phyloP scores from a whole-genome alignment of 2,329 filamentous ascomycete species.

The Pyricularia pennisetigena region DNA sequence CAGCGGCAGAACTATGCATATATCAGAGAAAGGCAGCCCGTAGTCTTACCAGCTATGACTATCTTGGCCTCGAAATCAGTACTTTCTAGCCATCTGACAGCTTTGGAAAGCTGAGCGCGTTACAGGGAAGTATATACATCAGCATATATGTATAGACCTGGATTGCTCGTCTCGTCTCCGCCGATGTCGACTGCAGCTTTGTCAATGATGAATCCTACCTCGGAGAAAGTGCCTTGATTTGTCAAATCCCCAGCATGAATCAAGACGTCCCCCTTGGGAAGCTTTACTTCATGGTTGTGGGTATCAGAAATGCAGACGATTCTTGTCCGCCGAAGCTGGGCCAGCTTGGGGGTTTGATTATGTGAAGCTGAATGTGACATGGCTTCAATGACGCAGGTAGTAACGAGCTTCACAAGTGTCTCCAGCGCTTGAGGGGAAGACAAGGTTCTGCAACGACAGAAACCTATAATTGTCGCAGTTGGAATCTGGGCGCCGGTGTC shows the following conservation, averaged over 20 bases:
- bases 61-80: constrained; percentile 62
- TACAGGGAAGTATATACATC: neutral
- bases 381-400: neutral
- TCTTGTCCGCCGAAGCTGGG: constrained; percentile 40
- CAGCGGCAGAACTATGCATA: neutral
- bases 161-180: neutral
- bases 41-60: constrained; percentile 50
- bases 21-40: too few species aligned
- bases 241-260: constrained; percentile 71
- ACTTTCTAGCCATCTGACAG: constrained; percentile 56
- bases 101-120: constrained; percentile 4
- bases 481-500: neutral
- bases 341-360: neutral
- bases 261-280: constrained; percentile 63
- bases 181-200: neutral
- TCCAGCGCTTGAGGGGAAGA: neutral
- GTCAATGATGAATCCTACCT: constrained; percentile 24
- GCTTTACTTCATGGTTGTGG: constrained; percentile 54
- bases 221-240: constrained; percentile 55
- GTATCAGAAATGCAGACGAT: constrained; percentile 72
- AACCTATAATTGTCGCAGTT: neutral
- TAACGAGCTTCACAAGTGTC: neutral
- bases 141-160: neutral
- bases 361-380: neutral
- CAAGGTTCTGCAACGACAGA: neutral